Percentiles rank a stretch among this genome's conserved stretches.
Evolutionary conservation across 176 grass and related monocot genomes (phyloP).

Genomic region (Aegilops longissima): DNA sequence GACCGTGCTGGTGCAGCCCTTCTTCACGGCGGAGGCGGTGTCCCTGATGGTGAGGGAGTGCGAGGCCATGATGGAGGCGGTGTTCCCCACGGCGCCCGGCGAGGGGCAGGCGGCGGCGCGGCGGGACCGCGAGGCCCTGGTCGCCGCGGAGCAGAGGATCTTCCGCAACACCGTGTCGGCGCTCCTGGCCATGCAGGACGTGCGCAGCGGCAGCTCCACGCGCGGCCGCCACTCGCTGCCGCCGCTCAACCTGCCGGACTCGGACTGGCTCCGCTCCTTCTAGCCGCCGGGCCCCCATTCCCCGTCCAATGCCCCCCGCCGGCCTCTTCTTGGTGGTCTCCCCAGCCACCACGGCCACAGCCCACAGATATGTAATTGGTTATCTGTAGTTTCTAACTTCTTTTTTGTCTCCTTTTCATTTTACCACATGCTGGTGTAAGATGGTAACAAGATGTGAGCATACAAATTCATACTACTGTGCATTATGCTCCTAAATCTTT

Average conservation of each 20-base stretch:
- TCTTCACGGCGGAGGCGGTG: conserved; percentile 77
- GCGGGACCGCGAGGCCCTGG: conserved; percentile 38
- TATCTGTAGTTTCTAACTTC: not conserved
- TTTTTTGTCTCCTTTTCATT: not conserved
- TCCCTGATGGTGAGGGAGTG: conserved; percentile 74
- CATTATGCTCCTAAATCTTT: not conserved
- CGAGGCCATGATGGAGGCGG: conserved; percentile 65
- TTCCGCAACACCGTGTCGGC: conserved; percentile 81
- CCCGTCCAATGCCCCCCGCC: conserved; percentile 35
- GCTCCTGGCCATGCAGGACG: conserved; percentile 77
- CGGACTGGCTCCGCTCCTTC: conserved; percentile 62
- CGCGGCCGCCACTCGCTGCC: conserved; percentile 77
- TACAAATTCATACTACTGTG: not conserved
- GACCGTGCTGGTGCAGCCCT: conserved; percentile 61
- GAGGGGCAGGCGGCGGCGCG: conserved; percentile 31
- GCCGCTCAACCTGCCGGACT: conserved; percentile 64
- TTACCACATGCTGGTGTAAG: not conserved
- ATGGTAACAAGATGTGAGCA: not conserved
- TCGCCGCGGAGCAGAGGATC: conserved; percentile 56
- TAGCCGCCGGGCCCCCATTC: conserved; percentile 33
- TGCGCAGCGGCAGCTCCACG: conserved; percentile 80
- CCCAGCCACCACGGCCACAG: not conserved
- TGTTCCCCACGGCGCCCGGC: conserved; percentile 38
- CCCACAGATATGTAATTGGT: not conserved
- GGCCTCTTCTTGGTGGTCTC: not conserved